Evolutionary conservation across 371 early-diverging fungal species (phyloP).

Genomic region (Smittium mucronatum): DNA sequence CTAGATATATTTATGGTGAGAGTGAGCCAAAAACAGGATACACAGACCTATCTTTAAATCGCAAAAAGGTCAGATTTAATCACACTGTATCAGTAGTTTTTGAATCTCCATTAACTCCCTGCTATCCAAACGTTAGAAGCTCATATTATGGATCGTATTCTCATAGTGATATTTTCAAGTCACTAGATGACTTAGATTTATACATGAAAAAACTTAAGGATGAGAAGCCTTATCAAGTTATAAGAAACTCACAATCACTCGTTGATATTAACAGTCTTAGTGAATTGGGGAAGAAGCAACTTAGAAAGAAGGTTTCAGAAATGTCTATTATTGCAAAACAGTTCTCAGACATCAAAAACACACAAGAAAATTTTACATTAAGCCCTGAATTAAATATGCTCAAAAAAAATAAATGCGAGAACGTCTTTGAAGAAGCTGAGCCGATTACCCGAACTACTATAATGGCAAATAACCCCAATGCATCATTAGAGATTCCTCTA

Average conservation of each 20-base stretch:
- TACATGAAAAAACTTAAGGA: not conserved
- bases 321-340: not conserved
- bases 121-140: not conserved
- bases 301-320: not conserved
- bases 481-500: too few species aligned
- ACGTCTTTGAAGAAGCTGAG: too few species aligned
- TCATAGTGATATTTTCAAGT: not conserved
- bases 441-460: too few species aligned
- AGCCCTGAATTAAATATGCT: not conserved
- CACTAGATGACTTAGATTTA: not conserved
- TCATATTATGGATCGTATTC: not conserved
- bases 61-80: conserved; percentile 1
- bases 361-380: not conserved
- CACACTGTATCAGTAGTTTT: conserved; percentile 11
- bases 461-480: too few species aligned
- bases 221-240: not conserved
- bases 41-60: not conserved
- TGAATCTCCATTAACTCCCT: conserved; percentile 7
- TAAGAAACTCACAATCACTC: not conserved
- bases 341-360: not conserved
- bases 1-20: not conserved
- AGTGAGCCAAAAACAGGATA: not conserved
- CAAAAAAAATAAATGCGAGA: too few species aligned
- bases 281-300: not conserved
- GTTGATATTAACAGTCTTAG: not conserved